Conservation (phyloP, 805 yeast species). For the Yamadazyma endophytica region DNA sequence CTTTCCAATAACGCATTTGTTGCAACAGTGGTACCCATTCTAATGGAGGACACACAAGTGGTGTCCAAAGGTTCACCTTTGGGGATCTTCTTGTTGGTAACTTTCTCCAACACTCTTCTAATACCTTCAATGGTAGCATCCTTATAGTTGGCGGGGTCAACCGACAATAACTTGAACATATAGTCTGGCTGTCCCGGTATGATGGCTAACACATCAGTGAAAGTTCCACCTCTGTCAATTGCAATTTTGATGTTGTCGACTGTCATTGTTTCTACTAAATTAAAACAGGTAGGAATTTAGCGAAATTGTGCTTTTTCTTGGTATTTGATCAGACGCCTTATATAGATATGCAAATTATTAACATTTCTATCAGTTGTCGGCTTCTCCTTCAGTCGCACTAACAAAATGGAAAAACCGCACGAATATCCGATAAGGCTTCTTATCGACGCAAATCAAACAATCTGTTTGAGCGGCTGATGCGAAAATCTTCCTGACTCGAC, state of each 20-base stretch:
- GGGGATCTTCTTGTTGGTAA: conserved; percentile 49
- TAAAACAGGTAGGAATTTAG: neutral
- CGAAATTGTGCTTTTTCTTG: neutral
- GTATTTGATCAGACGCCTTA: neutral
- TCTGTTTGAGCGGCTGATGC: neutral
- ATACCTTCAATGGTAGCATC: conserved; percentile 93
- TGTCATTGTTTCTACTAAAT: conserved; percentile 1
- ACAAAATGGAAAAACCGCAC: neutral
- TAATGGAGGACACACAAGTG: conserved; percentile 49
- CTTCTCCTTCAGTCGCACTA: conserved; percentile 2
- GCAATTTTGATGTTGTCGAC: conserved; percentile 3
- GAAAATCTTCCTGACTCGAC: neutral
- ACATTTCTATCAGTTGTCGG: neutral
- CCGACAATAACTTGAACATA: conserved; percentile 72
- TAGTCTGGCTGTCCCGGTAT: conserved; percentile 49
- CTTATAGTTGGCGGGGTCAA: conserved; percentile 75
- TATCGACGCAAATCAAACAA: conserved; percentile 1
- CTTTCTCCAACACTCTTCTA: conserved; percentile 62
- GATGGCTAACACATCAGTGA: conserved; percentile 61
- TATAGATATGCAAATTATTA: neutral
- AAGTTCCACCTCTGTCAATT: conserved; percentile 68
- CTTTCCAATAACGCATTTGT: conserved; percentile 88
- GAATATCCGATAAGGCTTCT: neutral
- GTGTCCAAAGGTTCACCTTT: conserved; percentile 45
- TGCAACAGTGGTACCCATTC: conserved; percentile 93